These are phyloP conservation scores for Penicillium hesseltinei DNA, from an alignment of 2,329 filamentous ascomycete species.

Conservation along the genomic window DNA sequence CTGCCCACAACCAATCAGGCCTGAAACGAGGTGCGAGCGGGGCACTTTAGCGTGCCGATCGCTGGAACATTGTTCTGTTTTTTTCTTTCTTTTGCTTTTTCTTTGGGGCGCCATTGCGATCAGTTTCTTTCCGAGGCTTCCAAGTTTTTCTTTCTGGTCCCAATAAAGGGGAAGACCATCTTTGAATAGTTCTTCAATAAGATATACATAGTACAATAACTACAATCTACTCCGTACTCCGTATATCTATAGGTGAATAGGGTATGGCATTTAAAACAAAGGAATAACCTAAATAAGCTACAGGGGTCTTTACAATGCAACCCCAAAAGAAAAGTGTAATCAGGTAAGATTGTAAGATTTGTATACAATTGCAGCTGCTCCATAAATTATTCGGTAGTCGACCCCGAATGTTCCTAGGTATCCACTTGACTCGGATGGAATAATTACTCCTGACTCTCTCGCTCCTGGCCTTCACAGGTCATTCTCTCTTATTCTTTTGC, in stretches of 20 bases:
- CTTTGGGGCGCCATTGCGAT: background rate
- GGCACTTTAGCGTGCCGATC: constrained; percentile 10
- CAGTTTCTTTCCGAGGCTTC: background rate
- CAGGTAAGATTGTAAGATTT: constrained; percentile 5
- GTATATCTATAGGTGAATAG: background rate
- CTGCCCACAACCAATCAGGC: background rate
- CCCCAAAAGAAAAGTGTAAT: background rate
- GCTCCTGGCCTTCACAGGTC: background rate
- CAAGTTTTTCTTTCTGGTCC: background rate
- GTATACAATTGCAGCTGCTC: background rate
- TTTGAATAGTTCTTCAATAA: background rate
- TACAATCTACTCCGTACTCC: background rate
- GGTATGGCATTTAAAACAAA: background rate
- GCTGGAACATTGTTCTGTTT: constrained; percentile 6
- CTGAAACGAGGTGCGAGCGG: constrained; percentile 6
- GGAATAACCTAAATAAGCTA: background rate
- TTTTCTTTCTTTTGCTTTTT: background rate
- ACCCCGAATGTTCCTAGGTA: constrained; percentile 13
- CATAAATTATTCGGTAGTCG: constrained; percentile 14
- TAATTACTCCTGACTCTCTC: constrained; percentile 13
- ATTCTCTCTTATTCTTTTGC: background rate
- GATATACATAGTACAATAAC: background rate
- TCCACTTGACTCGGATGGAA: constrained; percentile 6
- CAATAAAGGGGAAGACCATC: background rate
- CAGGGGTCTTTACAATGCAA: constrained; percentile 3